Evolutionary conservation across 306 rosid species (phyloP), one percentile per base, ranked within the genome.

Genomic region (Urtica urens): DNA sequence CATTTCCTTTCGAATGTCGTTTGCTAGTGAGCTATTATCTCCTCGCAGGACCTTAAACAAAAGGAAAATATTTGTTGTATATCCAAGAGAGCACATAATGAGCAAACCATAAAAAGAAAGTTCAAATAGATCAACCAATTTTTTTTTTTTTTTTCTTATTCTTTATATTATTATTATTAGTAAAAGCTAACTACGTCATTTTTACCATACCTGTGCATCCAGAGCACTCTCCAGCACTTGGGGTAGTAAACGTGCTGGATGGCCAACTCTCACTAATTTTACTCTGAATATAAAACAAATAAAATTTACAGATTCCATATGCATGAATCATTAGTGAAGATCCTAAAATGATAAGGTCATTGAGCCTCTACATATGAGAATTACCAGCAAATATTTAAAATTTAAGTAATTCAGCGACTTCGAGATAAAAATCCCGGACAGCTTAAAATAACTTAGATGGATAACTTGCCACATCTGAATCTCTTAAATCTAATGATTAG

Each of bases 1-100:
- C 94, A 90, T 90, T 74, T 90, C 99, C 76, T 85, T 90, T 53
- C 95, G 82, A 56, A 90, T 90, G 80, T 90, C 99, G 79, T 86
- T 85, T 64, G 99, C 99, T 51, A 90, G 85, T 64, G 82, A 71
- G 67, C 95, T 90, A 67, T 90, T 85, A 73, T 90, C 95, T 55
- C 99, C 97, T 62, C 81, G 87, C 49, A 90, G 73, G 59, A 90
- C 95, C 99, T 90, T 68, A 64, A 25, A 50, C 35, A 57, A 68
- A 55, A 64, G 60, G 60, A 56, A 15, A 26, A 60, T 10, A 53
- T 39, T 49, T 47, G 47, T 33, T 23, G n/a, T 48, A 5, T n/a
- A n/a, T n/a, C 56, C 13, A 23, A 18, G 14, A 28, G n/a, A 9
- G 17, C 12, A 48, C 19, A 42, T 18, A 15, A 9, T 22, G n/a